A percentile compares a stretch with the other conserved stretches of the same genome.
phyloP scores from a whole-genome alignment of 1,284 basidiomycete species.

The Agaricales sp. region DNA sequence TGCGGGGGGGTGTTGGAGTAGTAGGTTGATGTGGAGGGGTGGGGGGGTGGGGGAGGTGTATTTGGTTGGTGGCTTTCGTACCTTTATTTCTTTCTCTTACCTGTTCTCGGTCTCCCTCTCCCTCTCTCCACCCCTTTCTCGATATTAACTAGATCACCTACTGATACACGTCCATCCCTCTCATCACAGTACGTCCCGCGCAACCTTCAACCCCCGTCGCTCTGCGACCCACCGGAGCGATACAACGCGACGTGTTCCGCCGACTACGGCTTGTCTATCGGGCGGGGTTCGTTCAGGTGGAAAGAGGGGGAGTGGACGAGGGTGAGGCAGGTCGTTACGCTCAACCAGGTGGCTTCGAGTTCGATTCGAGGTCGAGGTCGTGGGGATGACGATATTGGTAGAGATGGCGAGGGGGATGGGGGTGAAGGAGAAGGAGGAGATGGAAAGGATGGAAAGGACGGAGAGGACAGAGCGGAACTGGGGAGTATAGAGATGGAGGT shows the following conservation, averaged over 20 bases:
- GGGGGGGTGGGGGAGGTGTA: constrained; percentile 61
- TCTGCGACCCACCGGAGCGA: constrained; percentile 40
- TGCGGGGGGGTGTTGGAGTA: constrained; percentile 60
- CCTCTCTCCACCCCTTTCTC: too few species aligned
- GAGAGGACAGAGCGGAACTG: neutral
- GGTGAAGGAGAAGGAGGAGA: neutral
- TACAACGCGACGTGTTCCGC: constrained; percentile 45
- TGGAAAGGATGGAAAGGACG: neutral
- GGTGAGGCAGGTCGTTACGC: constrained; percentile 47
- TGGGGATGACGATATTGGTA: neutral
- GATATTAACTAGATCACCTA: too few species aligned
- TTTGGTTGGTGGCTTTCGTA: constrained; percentile 34
- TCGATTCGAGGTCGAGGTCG: neutral
- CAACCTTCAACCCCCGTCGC: constrained; percentile 39
- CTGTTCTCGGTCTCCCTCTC: constrained; percentile 5
- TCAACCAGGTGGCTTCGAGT: constrained; percentile 38
- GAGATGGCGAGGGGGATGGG: neutral
- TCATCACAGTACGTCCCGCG: constrained; percentile 51
- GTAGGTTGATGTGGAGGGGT: constrained; percentile 64
- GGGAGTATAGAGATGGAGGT: neutral
- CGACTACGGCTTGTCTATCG: constrained; percentile 61
- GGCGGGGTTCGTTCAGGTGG: constrained; percentile 65
- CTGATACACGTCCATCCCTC: neutral
- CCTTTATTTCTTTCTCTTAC: neutral
- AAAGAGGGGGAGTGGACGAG: constrained; percentile 56